Evolutionary conservation across 495 filamentous ascomycete species (phyloP).

Genomic region (Penicillium odoratum): DNA sequence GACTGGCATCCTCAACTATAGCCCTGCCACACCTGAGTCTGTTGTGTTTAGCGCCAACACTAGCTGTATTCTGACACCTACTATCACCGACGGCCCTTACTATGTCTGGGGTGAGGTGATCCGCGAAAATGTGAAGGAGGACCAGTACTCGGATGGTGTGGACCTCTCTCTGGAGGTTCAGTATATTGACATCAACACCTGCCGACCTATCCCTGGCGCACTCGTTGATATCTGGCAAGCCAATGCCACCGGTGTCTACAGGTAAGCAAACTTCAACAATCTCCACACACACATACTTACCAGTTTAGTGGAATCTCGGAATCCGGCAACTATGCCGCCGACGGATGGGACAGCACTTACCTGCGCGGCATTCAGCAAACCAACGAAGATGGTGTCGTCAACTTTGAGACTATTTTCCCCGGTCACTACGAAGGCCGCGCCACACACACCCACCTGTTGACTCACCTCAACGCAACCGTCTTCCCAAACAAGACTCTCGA

Average conservation of each 20-base stretch:
- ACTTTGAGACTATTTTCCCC: slow-evolving; percentile 58
- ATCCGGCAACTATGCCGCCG: slow-evolving; percentile 36
- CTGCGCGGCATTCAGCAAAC: slow-evolving; percentile 56
- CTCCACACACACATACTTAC: background rate
- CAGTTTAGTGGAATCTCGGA: slow-evolving; percentile 31
- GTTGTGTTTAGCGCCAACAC: slow-evolving; percentile 54
- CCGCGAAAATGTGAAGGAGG: slow-evolving; percentile 46
- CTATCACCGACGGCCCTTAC: slow-evolving; percentile 55
- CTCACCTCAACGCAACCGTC: slow-evolving; percentile 47
- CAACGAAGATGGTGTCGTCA: slow-evolving; percentile 55
- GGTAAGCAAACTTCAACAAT: slow-evolving; percentile 15
- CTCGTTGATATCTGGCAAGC: slow-evolving; percentile 44
- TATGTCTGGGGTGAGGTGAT: slow-evolving; percentile 53
- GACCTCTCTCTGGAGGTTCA: slow-evolving; percentile 49
- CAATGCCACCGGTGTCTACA: slow-evolving; percentile 56
- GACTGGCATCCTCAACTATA: slow-evolving; percentile 27
- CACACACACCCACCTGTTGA: slow-evolving; percentile 56
- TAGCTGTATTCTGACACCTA: slow-evolving; percentile 55
- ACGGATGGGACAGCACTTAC: slow-evolving; percentile 47
- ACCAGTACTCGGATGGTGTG: slow-evolving; percentile 42
- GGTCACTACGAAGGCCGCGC: slow-evolving; percentile 62
- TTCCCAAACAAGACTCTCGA: slow-evolving; percentile 50
- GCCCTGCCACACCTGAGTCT: slow-evolving; percentile 24
- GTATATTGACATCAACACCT: slow-evolving; percentile 48
- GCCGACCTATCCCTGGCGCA: slow-evolving; percentile 31